Evolutionary conservation across 176 grass and related monocot genomes (phyloP).

Genomic region (Olyra latifolia): DNA sequence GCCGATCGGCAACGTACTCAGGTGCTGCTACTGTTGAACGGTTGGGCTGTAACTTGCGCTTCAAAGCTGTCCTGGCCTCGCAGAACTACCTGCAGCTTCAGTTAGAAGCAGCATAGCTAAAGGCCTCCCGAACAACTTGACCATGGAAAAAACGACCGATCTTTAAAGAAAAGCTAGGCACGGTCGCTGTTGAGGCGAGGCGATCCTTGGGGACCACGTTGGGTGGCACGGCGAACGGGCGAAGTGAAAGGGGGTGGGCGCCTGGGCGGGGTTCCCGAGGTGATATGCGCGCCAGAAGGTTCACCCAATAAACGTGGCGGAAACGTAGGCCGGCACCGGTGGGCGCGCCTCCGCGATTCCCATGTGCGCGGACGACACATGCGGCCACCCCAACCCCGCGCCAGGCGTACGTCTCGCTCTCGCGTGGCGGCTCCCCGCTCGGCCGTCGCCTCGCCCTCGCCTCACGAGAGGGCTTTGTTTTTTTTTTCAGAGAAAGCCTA

Average conservation of each 20-base stretch:
- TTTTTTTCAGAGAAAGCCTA: too few relatives aligned
- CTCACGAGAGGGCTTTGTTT: background rate
- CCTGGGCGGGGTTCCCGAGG: slow-evolving; percentile 14
- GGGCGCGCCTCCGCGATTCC: background rate
- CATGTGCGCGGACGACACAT: slow-evolving; percentile 4
- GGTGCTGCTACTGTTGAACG: background rate
- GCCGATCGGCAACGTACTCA: background rate
- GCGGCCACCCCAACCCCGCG: background rate
- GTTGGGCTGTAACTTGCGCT: background rate
- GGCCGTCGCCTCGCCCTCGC: slow-evolving; percentile 28
- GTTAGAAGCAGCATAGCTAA: background rate
- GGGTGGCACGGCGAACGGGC: background rate
- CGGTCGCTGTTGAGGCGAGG: slow-evolving; percentile 1
- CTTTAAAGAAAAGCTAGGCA: background rate
- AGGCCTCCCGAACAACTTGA: background rate
- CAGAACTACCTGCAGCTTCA: slow-evolving; percentile 9
- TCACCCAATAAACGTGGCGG: slow-evolving; percentile 42
- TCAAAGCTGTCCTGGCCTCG: background rate
- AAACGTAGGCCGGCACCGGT: background rate
- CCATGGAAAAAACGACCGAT: background rate
- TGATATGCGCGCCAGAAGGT: slow-evolving; percentile 23
- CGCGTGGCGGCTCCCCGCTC: slow-evolving; percentile 13
- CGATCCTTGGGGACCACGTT: slow-evolving; percentile 4
- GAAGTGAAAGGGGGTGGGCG: too few relatives aligned
- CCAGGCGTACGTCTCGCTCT: background rate